Base-by-base conservation (phyloP, 2,329 filamentous ascomycete genomes). In the Aaosphaeria arxii region DNA sequence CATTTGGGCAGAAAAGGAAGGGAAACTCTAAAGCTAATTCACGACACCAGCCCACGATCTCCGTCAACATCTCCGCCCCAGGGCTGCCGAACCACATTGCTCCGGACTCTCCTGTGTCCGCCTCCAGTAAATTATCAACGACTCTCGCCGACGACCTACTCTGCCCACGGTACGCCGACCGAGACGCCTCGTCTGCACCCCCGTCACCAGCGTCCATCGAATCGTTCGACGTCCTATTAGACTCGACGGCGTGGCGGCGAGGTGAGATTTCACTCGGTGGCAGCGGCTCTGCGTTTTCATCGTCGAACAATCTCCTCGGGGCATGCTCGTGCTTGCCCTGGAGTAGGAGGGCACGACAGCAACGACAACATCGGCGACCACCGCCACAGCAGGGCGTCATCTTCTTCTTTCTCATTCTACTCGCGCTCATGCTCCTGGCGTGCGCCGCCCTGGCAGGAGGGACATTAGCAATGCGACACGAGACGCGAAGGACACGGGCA, bases 201-300 rank as follows among this genome's bases (percentile, higher is more conserved):
- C 62, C 63, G n/a, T 67, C 65, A 7, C 65, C 64, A 29, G 59
- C 64, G 7, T 66, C 63, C 1, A 57, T 68, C 13, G 62, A 69
- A 45, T 64, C 64, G 11, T 66, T 70, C 46, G 65, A 69, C 44
- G 56, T 67, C 36, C 51, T 66, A 17, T 65, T 67, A 30, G 59
- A 53, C 24, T 9, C 9, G 11, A 58, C 64, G 39, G 61, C 64
- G 41, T 69, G 66, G 65, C 58, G 63, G 13, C 52, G 54, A 40
- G 61, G 60, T 36, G 33, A 24, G 17, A 24, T 24, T 24, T 24
- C 17, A 24, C 17, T 24, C 17, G 17, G 17, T 24, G 17, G 17
- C 17, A 24, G 17, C 17, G 17, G 17, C 17, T 24, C 17, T 24
- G 17, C 17, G 17, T 24, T 24, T 24, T 24, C 17, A 24, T 24